Base-by-base conservation (phyloP, 148 eudicot species). In the Euryodendron excelsum region DNA sequence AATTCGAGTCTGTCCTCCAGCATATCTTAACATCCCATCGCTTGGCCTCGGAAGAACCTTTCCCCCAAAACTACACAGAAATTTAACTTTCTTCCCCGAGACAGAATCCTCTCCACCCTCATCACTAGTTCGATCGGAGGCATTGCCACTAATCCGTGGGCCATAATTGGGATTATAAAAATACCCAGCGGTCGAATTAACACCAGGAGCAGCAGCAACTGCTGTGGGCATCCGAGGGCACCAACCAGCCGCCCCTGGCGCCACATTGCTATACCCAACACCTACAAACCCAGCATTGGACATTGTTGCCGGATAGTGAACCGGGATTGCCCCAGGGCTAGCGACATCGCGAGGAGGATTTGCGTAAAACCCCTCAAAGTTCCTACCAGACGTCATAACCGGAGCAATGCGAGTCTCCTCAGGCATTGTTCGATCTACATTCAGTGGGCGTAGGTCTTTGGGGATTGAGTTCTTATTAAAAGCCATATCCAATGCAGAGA, bases 1-100 rank as follows among this genome's bases (percentile, higher is more conserved):
- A 21, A 93, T 95, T 84, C 91, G 85, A 69, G 97, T 95, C 70
- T 95, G 92, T n/a, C 98, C 98, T 52, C 98, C 98, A 72, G 93
- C 98, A 71, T 95, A 95, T 80, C 98, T 90, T 63, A 95, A 78
- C 80, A 85, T 85, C 77, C 97, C 94, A 79, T 95, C 98, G 78
- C 89, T 90, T 2, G 96, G 93, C 55, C 98, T 87, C 52, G 98
- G 98, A 36, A 95, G 76, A 70, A 95, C 91, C 85, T 91, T 93
- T 39, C 98, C 98, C 36, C 98, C 96, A 73, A 85, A 95, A 80
- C 98, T 95, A 81, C 97, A 95, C 86, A 95, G 78, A 69, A 95
- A 88, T 80, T 95, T 93, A 18, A 95, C 92, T 77, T 93, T 93
- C 79, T 67, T 90, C 62, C 92, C 96, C 0, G 96, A 84, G 4